These are phyloP conservation scores for Globisporangium cederbergense DNA, from an alignment of 352 stramenopile species.

Conservation along the genomic window DNA sequence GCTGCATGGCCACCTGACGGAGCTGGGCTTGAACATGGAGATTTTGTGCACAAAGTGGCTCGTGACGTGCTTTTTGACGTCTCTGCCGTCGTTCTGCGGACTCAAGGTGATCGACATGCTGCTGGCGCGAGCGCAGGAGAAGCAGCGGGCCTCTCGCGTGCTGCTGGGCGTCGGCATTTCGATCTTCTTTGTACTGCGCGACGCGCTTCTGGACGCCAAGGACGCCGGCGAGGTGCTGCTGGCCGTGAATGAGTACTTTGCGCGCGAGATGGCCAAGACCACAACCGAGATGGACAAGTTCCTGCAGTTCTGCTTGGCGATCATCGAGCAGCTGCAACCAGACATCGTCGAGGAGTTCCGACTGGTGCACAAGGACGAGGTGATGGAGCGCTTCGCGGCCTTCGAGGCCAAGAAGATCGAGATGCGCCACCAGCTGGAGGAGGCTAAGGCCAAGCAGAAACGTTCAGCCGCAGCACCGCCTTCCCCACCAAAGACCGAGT, in stretches of 20 bases:
- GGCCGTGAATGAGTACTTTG: conserved; percentile 78
- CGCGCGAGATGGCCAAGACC: conserved; percentile 64
- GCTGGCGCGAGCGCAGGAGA: conserved; percentile 52
- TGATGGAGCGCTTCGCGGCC: conserved; percentile 74
- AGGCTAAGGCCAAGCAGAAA: conserved; percentile 52
- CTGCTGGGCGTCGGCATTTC: conserved; percentile 71
- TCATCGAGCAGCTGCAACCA: conserved; percentile 69
- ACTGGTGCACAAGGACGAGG: conserved; percentile 74
- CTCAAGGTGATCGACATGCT: conserved; percentile 84
- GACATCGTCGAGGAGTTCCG: conserved; percentile 73
- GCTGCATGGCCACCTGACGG: conserved; percentile 63
- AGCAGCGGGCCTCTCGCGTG: conserved; percentile 64
- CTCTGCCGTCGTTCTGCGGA: conserved; percentile 57
- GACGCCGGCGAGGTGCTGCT: conserved; percentile 78
- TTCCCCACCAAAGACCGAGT: conserved; percentile 56
- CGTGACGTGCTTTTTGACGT: conserved; percentile 84
- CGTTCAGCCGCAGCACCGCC: conserved; percentile 37
- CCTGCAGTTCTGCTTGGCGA: conserved; percentile 52
- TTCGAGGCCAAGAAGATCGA: conserved; percentile 86
- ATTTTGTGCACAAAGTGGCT: conserved; percentile 88
- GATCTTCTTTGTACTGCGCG: conserved; percentile 71
- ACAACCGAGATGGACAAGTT: conserved; percentile 69
- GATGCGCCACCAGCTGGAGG: conserved; percentile 78
- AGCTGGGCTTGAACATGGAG: conserved; percentile 83
- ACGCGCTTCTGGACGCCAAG: conserved; percentile 55